Base-by-base conservation (phyloP, 495 filamentous ascomycete species). In the Viridothelium virens region DNA sequence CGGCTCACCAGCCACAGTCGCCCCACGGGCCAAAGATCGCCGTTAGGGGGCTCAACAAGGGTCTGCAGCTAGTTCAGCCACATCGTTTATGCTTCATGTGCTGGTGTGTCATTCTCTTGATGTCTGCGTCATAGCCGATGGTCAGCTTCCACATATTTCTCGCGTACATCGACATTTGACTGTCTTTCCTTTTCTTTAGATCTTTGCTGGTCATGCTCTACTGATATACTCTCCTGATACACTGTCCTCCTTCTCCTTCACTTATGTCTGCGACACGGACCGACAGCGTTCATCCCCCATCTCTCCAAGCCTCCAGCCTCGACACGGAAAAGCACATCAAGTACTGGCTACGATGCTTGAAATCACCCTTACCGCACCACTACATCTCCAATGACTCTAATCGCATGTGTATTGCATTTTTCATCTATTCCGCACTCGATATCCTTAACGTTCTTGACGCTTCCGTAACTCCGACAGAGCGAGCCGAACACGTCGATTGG, bases 271-370 rank as follows among this genome's bases (percentile, higher is more conserved):
- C 53, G 7, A 14, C 18, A 9, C 53, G 36, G 31, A 36, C 18
- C 14, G 53, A 59, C 53, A 9, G 11, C 31, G 53, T 59, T 59
- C 31, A 59, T 36, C 53, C 53, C 14, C 53, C 53, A 34, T 59
- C 53, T 14, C 53, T 59, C 53, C 53, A 59, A 36, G 10, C 7
- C 33, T 31, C 53, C 31, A 18, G 7, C 25, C 53, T 59, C 25
- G 5, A 91, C 73, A 86, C 84, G 62, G 81, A 84, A 36, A 85
- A 82, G 56, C 94, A 98, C 76, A 80, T 93, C 72, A 91, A 88
- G 73, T 98, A 96, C 82, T 97, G 93, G 88, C 85, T 91, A 67
- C 87, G 92, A 73, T 96, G 92, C 70, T 83, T 93, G 53, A 91
- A 88, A 71, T 87, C 91, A 44, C 81, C 86, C 61, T 86, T 98